phyloP scores from a whole-genome alignment of 768 basidiomycete species.

The Boletus reticuloceps region DNA sequence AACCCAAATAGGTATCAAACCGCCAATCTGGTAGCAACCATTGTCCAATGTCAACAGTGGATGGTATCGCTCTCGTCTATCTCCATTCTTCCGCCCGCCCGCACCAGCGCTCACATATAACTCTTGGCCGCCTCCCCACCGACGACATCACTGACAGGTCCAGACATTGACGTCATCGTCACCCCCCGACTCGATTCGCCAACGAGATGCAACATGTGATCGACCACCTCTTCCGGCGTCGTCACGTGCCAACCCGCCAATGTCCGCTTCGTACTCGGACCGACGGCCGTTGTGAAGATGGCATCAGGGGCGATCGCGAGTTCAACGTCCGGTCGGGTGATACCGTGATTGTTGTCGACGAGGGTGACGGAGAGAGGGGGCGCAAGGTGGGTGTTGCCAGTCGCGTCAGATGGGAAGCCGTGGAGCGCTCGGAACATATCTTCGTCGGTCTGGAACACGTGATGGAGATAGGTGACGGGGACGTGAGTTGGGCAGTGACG shows the following conservation, averaged over 20 bases:
- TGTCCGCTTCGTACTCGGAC: slow-evolving; percentile 85
- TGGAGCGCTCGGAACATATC: slow-evolving; percentile 97
- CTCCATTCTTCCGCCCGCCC: neutral
- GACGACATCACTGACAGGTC: neutral
- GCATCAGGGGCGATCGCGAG: slow-evolving; percentile 64
- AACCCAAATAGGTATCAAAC: too few species aligned
- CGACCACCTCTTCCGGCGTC: slow-evolving; percentile 82
- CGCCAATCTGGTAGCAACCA: too few species aligned
- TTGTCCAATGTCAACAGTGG: too few species aligned
- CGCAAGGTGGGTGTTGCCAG: slow-evolving; percentile 47
- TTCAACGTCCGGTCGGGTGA: slow-evolving; percentile 46
- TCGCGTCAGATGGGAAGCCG: slow-evolving; percentile 45
- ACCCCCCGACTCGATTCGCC: slow-evolving; percentile 25
- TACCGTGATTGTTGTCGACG: slow-evolving; percentile 16
- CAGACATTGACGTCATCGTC: neutral
- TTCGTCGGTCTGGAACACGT: slow-evolving; percentile 70
- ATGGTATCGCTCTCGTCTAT: neutral
- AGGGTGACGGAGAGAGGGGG: slow-evolving; percentile 53
- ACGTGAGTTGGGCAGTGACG: too few species aligned
- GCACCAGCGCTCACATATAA: slow-evolving; percentile 10
- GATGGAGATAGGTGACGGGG: neutral
- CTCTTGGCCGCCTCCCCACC: slow-evolving; percentile 13
- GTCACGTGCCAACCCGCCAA: slow-evolving; percentile 92
- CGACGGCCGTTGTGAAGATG: slow-evolving; percentile 92
- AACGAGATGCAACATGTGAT: slow-evolving; percentile 68